phyloP scores from a whole-genome alignment of 495 filamentous ascomycete genomes.

The Chaetomidium leptoderma region DNA sequence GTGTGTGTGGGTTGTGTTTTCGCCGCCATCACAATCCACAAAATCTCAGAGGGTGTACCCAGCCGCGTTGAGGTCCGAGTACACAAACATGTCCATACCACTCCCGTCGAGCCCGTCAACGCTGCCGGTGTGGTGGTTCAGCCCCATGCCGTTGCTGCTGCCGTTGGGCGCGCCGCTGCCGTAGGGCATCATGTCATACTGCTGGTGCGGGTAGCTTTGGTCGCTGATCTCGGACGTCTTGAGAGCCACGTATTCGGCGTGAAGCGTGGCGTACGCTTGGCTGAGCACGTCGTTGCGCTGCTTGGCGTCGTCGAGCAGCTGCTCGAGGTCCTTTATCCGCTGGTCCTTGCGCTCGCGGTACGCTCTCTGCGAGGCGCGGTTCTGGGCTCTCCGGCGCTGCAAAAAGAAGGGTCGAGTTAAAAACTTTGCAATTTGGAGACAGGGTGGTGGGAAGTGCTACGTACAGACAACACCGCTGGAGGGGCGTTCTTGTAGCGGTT shows the following conservation, averaged over 20 bases:
- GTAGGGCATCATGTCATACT: conserved; percentile 21
- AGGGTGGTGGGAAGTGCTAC: conserved; percentile 15
- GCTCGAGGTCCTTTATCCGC: conserved; percentile 74
- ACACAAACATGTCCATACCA: conserved; percentile 30
- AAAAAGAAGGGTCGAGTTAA: conserved; percentile 20
- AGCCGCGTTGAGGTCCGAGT: conserved; percentile 23
- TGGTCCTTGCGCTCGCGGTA: conserved; percentile 84
- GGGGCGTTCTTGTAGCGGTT: conserved; percentile 50
- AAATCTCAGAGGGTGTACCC: conserved; percentile 27
- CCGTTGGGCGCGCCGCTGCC: conserved; percentile 1
- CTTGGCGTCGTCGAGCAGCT: conserved; percentile 59
- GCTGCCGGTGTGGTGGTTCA: background rate
- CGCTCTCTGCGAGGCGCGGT: conserved; percentile 64
- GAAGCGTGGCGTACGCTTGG: conserved; percentile 40
- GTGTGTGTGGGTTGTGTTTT: too few species aligned
- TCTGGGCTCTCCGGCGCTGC: conserved; percentile 55
- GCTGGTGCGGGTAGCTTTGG: conserved; percentile 18
- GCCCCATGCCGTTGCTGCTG: conserved; percentile 14
- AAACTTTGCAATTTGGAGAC: background rate
- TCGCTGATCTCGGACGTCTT: conserved; percentile 32
- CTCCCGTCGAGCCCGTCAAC: conserved; percentile 26
- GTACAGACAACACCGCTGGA: conserved; percentile 45
- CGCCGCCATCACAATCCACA: too few species aligned
- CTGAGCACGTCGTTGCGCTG: conserved; percentile 41
- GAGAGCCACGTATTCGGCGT: conserved; percentile 40